A percentile compares a stretch with the other conserved stretches of the same genome.
Conservation (phyloP, 176 grass and related monocot species). For the Aegilops speltoides region DNA sequence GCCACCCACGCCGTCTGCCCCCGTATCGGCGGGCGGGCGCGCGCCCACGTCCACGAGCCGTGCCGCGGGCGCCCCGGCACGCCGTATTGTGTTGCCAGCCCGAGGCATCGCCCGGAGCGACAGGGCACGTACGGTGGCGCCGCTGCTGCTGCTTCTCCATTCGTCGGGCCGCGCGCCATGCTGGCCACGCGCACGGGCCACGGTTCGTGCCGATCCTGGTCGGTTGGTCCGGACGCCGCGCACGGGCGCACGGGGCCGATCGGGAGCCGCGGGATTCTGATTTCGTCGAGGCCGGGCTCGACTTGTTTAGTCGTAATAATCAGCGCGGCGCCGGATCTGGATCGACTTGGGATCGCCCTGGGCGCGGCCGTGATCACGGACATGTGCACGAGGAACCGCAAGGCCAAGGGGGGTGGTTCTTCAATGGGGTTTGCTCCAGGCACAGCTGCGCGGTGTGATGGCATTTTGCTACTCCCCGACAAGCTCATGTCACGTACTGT, state of each 20-base stretch:
- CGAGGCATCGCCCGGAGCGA: neutral
- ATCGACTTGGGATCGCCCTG: neutral
- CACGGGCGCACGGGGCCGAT: neutral
- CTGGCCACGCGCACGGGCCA: neutral
- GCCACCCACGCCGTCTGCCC: neutral
- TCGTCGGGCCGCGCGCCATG: neutral
- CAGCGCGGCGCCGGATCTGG: constrained; percentile 26
- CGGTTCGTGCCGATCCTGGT: neutral
- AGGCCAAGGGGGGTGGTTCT: neutral
- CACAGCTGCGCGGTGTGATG: neutral
- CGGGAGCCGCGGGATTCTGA: constrained; percentile 21
- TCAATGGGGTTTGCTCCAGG: neutral
- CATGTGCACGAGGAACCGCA: constrained; percentile 25
- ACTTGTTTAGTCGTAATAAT: neutral
- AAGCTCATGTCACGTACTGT: neutral
- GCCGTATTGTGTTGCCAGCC: neutral
- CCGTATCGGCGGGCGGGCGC: neutral
- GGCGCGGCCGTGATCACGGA: neutral
- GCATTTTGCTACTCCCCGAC: neutral
- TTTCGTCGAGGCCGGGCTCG: neutral
- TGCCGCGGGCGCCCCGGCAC: neutral
- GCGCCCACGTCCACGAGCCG: neutral
- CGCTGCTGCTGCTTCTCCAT: too few relatives aligned
- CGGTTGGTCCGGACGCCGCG: neutral
- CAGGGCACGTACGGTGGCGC: neutral